Percentiles rank a stretch among this genome's conserved stretches.
Evolutionary conservation across 805 yeast genomes (phyloP).

Genomic region (Monosporozyma yasuniensis): DNA sequence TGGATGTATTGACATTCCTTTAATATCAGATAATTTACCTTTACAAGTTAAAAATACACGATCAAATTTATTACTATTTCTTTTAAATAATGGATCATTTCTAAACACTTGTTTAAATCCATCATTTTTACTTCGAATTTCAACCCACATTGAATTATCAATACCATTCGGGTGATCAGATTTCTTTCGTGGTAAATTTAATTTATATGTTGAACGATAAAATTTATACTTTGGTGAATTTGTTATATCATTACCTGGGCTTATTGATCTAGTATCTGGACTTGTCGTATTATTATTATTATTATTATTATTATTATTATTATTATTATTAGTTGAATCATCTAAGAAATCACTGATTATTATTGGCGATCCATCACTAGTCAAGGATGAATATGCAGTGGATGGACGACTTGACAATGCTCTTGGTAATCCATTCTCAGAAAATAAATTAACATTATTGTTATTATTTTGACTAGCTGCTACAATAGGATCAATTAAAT

Average conservation of each 20-base stretch:
- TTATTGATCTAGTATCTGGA: neutral
- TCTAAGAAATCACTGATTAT: neutral
- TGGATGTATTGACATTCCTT: constrained; percentile 10
- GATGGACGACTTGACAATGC: neutral
- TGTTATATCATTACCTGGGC: neutral
- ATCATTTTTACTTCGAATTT: constrained; percentile 14
- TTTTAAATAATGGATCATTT: constrained; percentile 19
- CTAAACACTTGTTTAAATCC: constrained; percentile 17
- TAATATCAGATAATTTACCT: constrained; percentile 8
- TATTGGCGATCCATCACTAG: neutral
- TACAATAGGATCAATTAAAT: neutral
- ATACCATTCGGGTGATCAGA: constrained; percentile 5
- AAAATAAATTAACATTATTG: neutral
- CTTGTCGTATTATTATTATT: neutral
- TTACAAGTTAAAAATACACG: constrained; percentile 9
- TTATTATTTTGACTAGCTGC: neutral
- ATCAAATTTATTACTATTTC: constrained; percentile 21
- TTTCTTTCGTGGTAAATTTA: constrained; percentile 12
- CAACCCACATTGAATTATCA: constrained; percentile 18
- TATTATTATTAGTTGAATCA: no score
- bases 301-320: no score
- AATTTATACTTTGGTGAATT: neutral
- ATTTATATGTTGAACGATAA: constrained; percentile 12
- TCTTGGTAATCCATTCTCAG: neutral
- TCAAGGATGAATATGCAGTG: neutral